A percentile compares a stretch with the other conserved stretches of the same genome.
Conservation (phyloP, 2,329 filamentous ascomycete genomes). For the Fragosphaeria purpurea region DNA sequence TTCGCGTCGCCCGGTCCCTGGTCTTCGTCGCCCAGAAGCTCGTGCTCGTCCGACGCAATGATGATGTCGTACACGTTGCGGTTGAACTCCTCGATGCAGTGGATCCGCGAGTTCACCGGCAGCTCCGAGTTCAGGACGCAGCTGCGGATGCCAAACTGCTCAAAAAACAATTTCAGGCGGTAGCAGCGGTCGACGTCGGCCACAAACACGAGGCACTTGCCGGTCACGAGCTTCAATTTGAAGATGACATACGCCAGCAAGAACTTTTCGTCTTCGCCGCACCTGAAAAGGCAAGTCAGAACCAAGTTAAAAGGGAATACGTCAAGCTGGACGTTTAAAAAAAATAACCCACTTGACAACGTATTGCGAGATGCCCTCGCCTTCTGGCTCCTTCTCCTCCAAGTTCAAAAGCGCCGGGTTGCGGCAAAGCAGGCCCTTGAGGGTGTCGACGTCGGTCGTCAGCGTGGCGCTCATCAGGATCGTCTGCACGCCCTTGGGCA, state of each 20-base stretch:
- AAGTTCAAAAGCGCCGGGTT: conserved; percentile 72
- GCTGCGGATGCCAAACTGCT: conserved; percentile 91
- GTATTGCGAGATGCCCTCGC: conserved; percentile 73
- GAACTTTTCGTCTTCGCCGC: conserved; percentile 96
- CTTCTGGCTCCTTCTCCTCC: conserved; percentile 69
- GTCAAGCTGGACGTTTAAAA: no score
- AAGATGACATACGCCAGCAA: conserved; percentile 87
- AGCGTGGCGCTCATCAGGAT: conserved; percentile 91
- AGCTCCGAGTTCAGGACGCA: conserved; percentile 92
- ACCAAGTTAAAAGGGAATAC: neutral
- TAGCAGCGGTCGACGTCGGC: conserved; percentile 83
- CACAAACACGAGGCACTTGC: conserved; percentile 67
- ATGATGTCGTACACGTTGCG: conserved; percentile 95
- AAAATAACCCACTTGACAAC: conserved; percentile 56
- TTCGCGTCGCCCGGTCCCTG: conserved; percentile 36
- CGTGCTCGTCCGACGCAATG: conserved; percentile 67
- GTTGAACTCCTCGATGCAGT: conserved; percentile 97
- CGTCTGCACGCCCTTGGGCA: conserved; percentile 81
- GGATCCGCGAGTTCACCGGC: conserved; percentile 83
- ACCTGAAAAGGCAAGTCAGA: conserved; percentile 34
- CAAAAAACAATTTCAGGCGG: conserved; percentile 84
- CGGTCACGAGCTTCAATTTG: conserved; percentile 86
- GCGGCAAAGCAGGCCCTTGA: conserved; percentile 78
- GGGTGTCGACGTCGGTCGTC: conserved; percentile 67
- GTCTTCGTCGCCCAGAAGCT: conserved; percentile 25